A percentile compares a stretch with the other conserved stretches of the same genome.
phyloP scores from a whole-genome alignment of 225 moss, liverwort and hornwort genomes.

The Thuidium tamariscinum region DNA sequence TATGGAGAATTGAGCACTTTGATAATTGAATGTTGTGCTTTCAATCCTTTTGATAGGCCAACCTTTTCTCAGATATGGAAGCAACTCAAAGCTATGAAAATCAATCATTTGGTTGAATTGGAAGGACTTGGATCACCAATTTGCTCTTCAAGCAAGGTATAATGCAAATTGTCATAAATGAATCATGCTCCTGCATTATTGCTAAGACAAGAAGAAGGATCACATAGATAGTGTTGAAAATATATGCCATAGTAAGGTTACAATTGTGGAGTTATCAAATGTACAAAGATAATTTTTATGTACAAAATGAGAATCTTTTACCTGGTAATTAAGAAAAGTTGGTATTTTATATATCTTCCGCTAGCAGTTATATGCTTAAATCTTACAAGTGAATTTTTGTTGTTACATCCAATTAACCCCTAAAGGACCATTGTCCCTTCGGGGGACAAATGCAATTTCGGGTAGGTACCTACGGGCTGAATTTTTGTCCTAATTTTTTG shows the following conservation, averaged over 20 bases:
- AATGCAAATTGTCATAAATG: not conserved
- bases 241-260: not conserved
- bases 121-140: not conserved
- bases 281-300: not conserved
- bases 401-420: no score
- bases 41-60: not conserved
- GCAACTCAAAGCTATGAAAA: not conserved
- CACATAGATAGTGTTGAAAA: not conserved
- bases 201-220: not conserved
- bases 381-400: no score
- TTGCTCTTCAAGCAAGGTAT: not conserved
- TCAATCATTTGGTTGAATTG: not conserved
- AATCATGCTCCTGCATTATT: not conserved
- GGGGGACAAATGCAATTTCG: no score
- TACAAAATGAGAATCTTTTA: no score
- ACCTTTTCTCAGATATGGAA: not conserved
- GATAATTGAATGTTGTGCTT: not conserved
- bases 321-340: no score
- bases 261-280: no score
- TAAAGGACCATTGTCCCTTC: no score
- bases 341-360: no score
- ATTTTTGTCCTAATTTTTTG: no score
- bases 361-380: no score
- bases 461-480: no score
- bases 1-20: not conserved